phyloP scores from a whole-genome alignment of 1,284 basidiomycete species.

The Naganishia sp. region DNA sequence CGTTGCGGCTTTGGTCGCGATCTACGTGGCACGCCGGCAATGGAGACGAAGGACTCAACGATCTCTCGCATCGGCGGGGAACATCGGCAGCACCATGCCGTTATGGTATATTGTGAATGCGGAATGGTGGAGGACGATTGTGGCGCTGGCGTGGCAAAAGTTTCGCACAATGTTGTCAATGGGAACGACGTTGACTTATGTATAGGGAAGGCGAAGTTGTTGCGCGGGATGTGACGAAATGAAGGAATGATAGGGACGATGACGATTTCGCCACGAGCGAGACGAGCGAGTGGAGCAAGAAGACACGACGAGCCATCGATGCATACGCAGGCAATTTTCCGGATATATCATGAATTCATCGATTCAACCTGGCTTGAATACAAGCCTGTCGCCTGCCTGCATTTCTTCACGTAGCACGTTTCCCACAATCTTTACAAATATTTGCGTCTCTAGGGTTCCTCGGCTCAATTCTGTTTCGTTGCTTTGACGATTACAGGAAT shows the following conservation, averaged over 20 bases:
- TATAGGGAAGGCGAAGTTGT: background rate
- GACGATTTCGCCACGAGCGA: no score
- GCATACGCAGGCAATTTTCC: no score
- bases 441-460: background rate
- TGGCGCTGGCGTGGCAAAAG: slow-evolving; percentile 20
- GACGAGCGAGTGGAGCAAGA: no score
- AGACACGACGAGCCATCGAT: no score
- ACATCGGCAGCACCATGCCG: slow-evolving; percentile 1
- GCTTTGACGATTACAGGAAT: slow-evolving; percentile 52
- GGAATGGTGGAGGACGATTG: slow-evolving; percentile 6
- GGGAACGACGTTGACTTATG: slow-evolving; percentile 26
- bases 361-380: no score
- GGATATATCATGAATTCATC: no score
- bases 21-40: background rate
- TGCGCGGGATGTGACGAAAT: no score
- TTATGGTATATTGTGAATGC: slow-evolving; percentile 21
- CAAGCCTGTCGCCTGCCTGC: background rate
- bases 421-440: no score
- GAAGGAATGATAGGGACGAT: no score
- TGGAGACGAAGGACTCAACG: slow-evolving; percentile 1
- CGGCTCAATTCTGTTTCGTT: slow-evolving; percentile 31
- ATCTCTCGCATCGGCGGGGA: background rate
- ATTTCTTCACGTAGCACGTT: background rate
- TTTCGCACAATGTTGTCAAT: slow-evolving; percentile 16
- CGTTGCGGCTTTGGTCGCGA: background rate